Conservation (phyloP, 495 filamentous ascomycete genomes). For the Penicillium longicatenatum region DNA sequence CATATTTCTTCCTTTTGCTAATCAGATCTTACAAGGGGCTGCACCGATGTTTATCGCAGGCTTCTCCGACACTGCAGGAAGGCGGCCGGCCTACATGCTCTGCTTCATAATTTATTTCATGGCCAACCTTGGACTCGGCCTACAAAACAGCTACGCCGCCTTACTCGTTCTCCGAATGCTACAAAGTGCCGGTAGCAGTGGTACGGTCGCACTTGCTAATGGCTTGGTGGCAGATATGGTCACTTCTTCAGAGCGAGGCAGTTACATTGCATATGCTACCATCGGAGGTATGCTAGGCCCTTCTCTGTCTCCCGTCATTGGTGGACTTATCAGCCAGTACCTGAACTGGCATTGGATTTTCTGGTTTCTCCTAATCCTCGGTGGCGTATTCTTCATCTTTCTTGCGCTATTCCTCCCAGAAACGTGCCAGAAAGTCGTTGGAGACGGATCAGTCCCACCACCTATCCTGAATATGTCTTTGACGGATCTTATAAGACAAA, state of each 20-base stretch:
- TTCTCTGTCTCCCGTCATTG: constrained; percentile 64
- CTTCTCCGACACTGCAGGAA: constrained; percentile 49
- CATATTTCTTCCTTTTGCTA: background rate
- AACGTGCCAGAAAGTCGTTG: constrained; percentile 70
- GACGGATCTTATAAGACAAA: constrained; percentile 27
- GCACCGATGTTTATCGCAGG: constrained; percentile 51
- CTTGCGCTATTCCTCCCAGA: constrained; percentile 70
- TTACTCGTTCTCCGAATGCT: constrained; percentile 51
- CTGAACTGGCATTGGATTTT: constrained; percentile 74
- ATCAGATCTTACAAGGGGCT: constrained; percentile 52
- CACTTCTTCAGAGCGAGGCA: constrained; percentile 48
- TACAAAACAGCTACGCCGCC: constrained; percentile 48
- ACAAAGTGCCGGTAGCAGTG: constrained; percentile 52
- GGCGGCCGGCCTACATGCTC: constrained; percentile 50
- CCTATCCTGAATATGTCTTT: constrained; percentile 24
- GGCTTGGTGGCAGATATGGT: constrained; percentile 50
- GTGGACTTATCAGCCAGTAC: constrained; percentile 70
- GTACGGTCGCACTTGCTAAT: constrained; percentile 45
- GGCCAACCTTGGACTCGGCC: constrained; percentile 51
- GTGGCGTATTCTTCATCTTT: constrained; percentile 60
- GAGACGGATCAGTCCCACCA: constrained; percentile 59
- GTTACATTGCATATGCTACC: constrained; percentile 43
- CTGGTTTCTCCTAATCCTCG: constrained; percentile 80
- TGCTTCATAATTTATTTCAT: constrained; percentile 50
- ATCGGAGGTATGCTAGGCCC: constrained; percentile 41